Percentiles rank a stretch among this genome's conserved stretches.
Evolutionary conservation across 2,329 filamentous ascomycete genomes (phyloP).

Genomic region (Talaromyces sp.): DNA sequence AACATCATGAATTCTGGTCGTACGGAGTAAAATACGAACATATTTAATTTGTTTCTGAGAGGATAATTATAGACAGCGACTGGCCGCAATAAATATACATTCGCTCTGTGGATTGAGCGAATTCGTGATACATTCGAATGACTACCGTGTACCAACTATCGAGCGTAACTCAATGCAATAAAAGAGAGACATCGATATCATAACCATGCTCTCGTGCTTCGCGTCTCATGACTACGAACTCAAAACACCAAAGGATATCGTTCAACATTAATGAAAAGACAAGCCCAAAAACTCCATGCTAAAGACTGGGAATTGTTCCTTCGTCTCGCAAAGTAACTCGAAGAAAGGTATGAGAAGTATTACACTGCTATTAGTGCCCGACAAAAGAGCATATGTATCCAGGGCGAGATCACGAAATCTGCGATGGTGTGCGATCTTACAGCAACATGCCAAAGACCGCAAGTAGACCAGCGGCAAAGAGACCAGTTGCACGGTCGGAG

Average conservation of each 20-base stretch:
- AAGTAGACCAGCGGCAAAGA: slow-evolving; percentile 53
- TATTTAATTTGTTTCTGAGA: background rate
- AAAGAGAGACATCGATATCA: slow-evolving; percentile 18
- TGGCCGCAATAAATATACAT: background rate
- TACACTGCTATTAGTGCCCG: slow-evolving; percentile 4
- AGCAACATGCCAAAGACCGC: slow-evolving; percentile 57
- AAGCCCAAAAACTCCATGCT: slow-evolving; percentile 19
- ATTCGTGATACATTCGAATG: background rate
- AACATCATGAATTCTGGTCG: background rate
- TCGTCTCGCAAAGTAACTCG: slow-evolving; percentile 5
- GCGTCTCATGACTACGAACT: slow-evolving; percentile 12
- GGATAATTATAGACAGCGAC: too few species aligned
- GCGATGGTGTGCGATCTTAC: slow-evolving; percentile 36
- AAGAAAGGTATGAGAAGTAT: slow-evolving; percentile 8
- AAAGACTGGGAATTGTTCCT: slow-evolving; percentile 6
- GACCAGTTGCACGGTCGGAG: slow-evolving; percentile 51
- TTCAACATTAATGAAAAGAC: slow-evolving; percentile 12
- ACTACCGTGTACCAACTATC: slow-evolving; percentile 1
- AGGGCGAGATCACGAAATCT: background rate
- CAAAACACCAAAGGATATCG: slow-evolving; percentile 16
- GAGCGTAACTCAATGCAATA: slow-evolving; percentile 1
- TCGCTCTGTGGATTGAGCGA: background rate
- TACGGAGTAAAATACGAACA: background rate
- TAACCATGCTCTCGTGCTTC: slow-evolving; percentile 16
- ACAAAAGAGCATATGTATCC: background rate